These are phyloP conservation scores for Dimargaris xerosporica DNA, from an alignment of 192 early-diverging fungal genomes.

Conservation along the genomic window DNA sequence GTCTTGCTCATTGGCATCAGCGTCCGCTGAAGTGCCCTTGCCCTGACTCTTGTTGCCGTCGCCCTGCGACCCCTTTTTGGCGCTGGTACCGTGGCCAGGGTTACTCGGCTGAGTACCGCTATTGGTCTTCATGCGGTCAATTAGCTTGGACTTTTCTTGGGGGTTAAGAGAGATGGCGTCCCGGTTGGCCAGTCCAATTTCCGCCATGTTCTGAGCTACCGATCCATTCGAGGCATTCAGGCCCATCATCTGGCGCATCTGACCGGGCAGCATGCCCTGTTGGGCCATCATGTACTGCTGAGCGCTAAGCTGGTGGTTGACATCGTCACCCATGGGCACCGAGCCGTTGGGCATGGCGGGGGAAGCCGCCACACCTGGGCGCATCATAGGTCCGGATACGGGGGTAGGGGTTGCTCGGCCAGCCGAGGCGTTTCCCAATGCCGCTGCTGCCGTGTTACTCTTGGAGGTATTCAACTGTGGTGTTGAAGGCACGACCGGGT, in stretches of 20 bases:
- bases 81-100: not conserved
- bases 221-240: not conserved
- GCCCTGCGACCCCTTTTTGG: not conserved
- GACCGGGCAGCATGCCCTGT: not conserved
- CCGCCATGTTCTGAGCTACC: constrained; percentile 10
- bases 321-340: not conserved
- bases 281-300: not conserved
- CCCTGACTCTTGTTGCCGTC: not conserved
- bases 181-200: constrained; percentile 9
- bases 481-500: too few species aligned
- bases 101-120: not conserved
- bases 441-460: not conserved
- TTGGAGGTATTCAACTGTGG: not conserved
- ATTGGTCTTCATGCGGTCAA: not conserved
- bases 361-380: not conserved
- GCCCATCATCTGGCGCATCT: constrained; percentile 5
- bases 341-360: not conserved
- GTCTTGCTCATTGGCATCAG: constrained; percentile 7
- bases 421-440: not conserved
- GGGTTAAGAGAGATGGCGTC: constrained; percentile 9
- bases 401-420: constrained; percentile 10
- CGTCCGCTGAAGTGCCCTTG: not conserved
- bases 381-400: not conserved
- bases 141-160: constrained; percentile 1
- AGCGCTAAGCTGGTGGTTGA: not conserved